Base-by-base conservation (phyloP, 768 basidiomycete genomes). In the Kwoniella heveanensis region DNA sequence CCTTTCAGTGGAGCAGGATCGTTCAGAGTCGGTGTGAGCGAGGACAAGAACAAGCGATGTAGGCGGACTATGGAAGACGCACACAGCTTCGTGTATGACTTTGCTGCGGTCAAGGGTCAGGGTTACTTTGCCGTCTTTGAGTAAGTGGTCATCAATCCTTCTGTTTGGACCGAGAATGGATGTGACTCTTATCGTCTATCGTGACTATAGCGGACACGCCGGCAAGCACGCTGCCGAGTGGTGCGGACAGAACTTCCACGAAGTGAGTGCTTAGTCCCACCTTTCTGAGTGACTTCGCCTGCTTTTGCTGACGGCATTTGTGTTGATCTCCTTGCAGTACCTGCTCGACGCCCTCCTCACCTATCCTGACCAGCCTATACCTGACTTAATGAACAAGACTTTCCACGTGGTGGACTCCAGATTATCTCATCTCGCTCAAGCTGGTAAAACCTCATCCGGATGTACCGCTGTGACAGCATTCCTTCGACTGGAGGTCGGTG, bases 61-160 rank as follows among this genome's bases (percentile, higher is more conserved):
- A 84, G 96, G 65, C 84, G 95, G 67, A 91, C 89, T 54, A 98
- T 98, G 96, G 96, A 98, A 81, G 96, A 98, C 78, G 87, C 92
- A 7, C 93, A 98, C 79, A 92, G 92, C 24, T 96, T 97, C 74
- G 88, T 98, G 62, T 90, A 94, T 66, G 94, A 98, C 78, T 99
- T 90, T 79, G 92, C 87, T 37, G 86, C 87, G 36, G 84, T 98
- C 21, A 86, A 89, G 48, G 96, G 96, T 0, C 96, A 99, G 78
- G 96, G 94, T 8, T 98, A 96, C 83, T 98, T 95, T 79, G 95
- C 95, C 6, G 87, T 99, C 49, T 99, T 98, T 73, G 96, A 99
- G 79, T 80, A 61, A 68, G 79, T 71, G 1, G 8, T n/a, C 13
- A 25, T 10, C n/a, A 2, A 29, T 54, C 54, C 19, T 29, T 19